phyloP scores from a whole-genome alignment of 176 grass and related monocot species.

The Panicum miliaceum region DNA sequence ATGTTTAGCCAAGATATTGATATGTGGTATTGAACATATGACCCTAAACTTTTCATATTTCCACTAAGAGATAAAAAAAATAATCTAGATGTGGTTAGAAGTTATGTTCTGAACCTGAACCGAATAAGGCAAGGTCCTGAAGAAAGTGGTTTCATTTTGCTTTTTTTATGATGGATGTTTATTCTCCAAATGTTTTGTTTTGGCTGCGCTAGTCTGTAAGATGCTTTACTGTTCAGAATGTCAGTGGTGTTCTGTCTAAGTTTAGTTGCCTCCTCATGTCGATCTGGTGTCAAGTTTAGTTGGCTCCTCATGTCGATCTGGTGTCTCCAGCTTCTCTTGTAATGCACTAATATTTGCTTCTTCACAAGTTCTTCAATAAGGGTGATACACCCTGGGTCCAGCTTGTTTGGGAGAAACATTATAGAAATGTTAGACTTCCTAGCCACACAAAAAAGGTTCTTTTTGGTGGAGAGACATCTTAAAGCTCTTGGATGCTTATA shows the following conservation, averaged over 20 bases:
- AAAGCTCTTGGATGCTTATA: too few species aligned
- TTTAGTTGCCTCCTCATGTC: neutral
- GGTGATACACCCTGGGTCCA: too few species aligned
- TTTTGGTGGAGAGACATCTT: too few species aligned
- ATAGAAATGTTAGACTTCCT: too few species aligned
- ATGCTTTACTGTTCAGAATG: neutral
- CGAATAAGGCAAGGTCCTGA: neutral
- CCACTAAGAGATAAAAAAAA: neutral
- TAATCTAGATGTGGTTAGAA: neutral
- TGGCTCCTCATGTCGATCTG: neutral
- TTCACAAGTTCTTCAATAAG: too few species aligned
- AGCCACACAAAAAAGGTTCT: too few species aligned
- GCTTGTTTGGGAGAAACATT: too few species aligned
- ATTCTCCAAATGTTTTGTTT: neutral
- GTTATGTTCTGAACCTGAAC: neutral
- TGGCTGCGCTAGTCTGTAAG: neutral
- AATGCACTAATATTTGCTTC: neutral
- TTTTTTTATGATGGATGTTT: neutral
- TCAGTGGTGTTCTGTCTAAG: neutral
- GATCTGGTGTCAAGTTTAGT: neutral
- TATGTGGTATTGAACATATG: neutral
- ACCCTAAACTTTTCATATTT: neutral
- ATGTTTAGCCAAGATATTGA: neutral
- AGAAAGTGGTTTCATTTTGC: neutral
- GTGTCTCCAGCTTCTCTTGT: neutral